Evolutionary conservation across 139 green algal genomes (phyloP), one percentile per base, ranked within the genome.

Genomic region (Astrephomene gubernaculifera): DNA sequence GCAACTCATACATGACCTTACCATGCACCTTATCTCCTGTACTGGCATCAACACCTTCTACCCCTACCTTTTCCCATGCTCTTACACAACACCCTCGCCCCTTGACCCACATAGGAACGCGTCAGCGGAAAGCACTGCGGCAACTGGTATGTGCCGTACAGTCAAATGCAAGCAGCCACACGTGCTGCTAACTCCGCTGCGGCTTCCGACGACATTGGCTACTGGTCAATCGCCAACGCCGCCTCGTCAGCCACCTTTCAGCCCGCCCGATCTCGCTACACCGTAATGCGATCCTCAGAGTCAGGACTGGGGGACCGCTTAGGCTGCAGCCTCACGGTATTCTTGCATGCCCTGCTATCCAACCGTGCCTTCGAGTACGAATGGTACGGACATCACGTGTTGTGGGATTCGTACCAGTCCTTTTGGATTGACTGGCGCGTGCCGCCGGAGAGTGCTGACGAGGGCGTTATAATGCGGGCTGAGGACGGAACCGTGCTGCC

Each of bases 241-340:
- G n/a, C n/a, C n/a, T n/a, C n/a, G n/a, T n/a, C n/a, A n/a, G n/a
- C n/a, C n/a, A n/a, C n/a, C n/a, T n/a, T n/a, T n/a, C n/a, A n/a
- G n/a, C n/a, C 9, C 29, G 39, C 17, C 0, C 68, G n/a, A 41
- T 29, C 38, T 5, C 68, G 44, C 8, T 80, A 67, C 31, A 29
- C 71, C 12, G 71, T 80, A 14, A 67, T 80, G 45, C 6, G 65
- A 6, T 80, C 71, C 1, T 21, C 24, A 3, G 49, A 31, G 2
- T 80, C 71, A 2, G 71, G 71, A 3, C 49, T 80, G 71, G 71
- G 45, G 45, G 71, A 80, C 44, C 71, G 71, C 2, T 49, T 80
- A 3, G 52, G 41, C 1, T 39, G 27, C 45, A 80, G 71, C 71
- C 45, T 80, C 27, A 67, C n/a, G 22, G 71, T 65, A 2, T 52